phyloP scores from a whole-genome alignment of 1,284 basidiomycete species.

The Trametes polyzona region DNA sequence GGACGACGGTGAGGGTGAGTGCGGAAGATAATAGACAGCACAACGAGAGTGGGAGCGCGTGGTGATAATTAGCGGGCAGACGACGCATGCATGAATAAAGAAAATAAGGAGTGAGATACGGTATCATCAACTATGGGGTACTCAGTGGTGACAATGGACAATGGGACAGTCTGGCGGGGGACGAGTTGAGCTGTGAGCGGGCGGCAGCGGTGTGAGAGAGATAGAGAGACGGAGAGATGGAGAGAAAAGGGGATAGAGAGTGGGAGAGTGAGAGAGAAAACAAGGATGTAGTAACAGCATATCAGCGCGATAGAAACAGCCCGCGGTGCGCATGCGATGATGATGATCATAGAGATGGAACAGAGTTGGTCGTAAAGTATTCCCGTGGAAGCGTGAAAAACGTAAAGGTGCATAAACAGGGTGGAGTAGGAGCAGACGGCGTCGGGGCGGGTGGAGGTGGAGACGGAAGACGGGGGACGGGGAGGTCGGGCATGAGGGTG shows the following conservation, averaged over 20 bases:
- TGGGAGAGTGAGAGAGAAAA: conserved; percentile 1
- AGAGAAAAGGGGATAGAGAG: conserved; percentile 15
- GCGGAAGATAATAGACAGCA: conserved; percentile 30
- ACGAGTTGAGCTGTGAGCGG: too few relatives aligned
- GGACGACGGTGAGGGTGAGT: background rate
- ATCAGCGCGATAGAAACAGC: conserved; percentile 29
- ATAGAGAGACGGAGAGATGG: background rate
- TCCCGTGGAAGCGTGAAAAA: conserved; percentile 27
- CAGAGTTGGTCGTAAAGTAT: conserved; percentile 32
- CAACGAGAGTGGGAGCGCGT: conserved; percentile 33
- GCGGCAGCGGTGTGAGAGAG: too few relatives aligned
- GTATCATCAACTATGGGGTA: conserved; percentile 38
- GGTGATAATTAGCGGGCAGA: conserved; percentile 28
- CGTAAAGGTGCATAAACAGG: conserved; percentile 26
- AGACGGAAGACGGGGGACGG: background rate
- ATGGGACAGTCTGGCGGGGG: too few relatives aligned
- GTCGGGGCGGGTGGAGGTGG: background rate
- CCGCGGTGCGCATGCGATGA: conserved; percentile 10
- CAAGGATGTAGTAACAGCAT: conserved; percentile 30
- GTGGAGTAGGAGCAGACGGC: conserved; percentile 4
- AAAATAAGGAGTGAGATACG: conserved; percentile 40
- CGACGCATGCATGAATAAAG: conserved; percentile 33
- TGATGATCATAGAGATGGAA: conserved; percentile 29
- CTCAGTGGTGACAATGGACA: conserved; percentile 31
- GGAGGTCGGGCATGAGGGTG: conserved; percentile 9